phyloP scores from a whole-genome alignment of 2,329 filamentous ascomycete species.

The Akanthomyces dipterigenus region DNA sequence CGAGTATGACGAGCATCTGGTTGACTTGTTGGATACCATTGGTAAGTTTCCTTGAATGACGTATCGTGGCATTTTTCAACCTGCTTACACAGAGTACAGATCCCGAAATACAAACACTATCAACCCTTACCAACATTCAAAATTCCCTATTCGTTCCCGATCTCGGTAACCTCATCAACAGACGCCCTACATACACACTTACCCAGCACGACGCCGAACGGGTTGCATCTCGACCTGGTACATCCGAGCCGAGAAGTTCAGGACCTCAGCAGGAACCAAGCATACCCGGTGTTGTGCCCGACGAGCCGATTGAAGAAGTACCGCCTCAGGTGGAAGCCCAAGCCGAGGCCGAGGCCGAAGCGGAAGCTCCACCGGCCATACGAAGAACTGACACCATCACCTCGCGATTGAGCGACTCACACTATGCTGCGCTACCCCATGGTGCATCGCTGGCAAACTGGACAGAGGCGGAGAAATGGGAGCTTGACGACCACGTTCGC shows the following conservation, averaged over 20 bases:
- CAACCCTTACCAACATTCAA: slow-evolving; percentile 81
- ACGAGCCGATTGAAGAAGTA: slow-evolving; percentile 15
- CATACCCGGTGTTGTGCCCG: slow-evolving; percentile 17
- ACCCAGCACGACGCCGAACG: slow-evolving; percentile 36
- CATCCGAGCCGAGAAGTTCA: neutral
- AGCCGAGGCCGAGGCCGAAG: slow-evolving; percentile 17
- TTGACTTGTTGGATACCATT: slow-evolving; percentile 34
- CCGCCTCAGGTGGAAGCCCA: slow-evolving; percentile 17
- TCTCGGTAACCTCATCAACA: slow-evolving; percentile 67
- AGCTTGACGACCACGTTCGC: slow-evolving; percentile 78
- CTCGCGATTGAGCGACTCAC: slow-evolving; percentile 60
- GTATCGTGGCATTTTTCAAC: neutral
- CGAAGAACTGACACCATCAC: slow-evolving; percentile 53
- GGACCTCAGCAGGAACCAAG: slow-evolving; percentile 14
- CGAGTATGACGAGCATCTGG: slow-evolving; percentile 33
- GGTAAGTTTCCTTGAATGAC: slow-evolving; percentile 21
- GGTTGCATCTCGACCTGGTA: slow-evolving; percentile 6
- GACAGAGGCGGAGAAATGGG: slow-evolving; percentile 64
- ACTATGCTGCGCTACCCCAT: slow-evolving; percentile 74
- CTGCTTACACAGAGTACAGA: slow-evolving; percentile 44
- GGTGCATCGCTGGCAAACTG: slow-evolving; percentile 67
- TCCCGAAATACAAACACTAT: slow-evolving; percentile 74
- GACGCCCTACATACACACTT: slow-evolving; percentile 71
- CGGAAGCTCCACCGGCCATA: slow-evolving; percentile 20
- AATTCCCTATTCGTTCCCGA: slow-evolving; percentile 84